Conservation (phyloP, 805 yeast species). For the Lachancea mirantina region DNA sequence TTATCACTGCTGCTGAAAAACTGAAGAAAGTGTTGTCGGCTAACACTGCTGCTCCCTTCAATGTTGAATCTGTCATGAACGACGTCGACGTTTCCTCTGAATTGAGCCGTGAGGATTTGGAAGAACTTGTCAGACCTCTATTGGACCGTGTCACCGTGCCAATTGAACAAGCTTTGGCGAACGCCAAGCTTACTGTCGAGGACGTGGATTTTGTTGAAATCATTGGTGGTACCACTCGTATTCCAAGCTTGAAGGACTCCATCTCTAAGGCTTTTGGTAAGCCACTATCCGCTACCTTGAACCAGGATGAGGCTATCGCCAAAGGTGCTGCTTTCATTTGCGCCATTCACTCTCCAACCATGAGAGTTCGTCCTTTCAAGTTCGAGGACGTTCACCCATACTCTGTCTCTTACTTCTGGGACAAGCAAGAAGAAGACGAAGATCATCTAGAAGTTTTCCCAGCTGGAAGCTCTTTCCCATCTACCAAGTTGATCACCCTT, state of each 20-base stretch:
- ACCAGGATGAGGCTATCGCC: conserved; percentile 99
- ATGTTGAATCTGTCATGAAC: conserved; percentile 93
- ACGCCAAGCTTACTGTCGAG: conserved; percentile 62
- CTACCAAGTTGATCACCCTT: conserved; percentile 90
- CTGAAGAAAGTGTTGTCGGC: conserved; percentile 96
- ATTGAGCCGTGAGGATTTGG: conserved; percentile 85
- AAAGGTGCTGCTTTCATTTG: conserved; percentile 99
- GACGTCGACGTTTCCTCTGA: conserved; percentile 92
- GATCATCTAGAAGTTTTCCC: conserved; percentile 96
- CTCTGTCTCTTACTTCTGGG: conserved; percentile 95
- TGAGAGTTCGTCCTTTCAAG: conserved; percentile 97
- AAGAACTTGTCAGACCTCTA: conserved; percentile 78
- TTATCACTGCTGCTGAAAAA: conserved; percentile 83
- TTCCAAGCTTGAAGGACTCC: conserved; percentile 83
- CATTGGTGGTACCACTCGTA: conserved; percentile 98
- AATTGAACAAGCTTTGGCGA: conserved; percentile 70
- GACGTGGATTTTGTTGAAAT: conserved; percentile 90
- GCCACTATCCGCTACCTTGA: conserved; percentile 85
- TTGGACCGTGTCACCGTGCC: conserved; percentile 71
- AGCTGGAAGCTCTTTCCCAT: conserved; percentile 84
- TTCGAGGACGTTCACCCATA: conserved; percentile 89
- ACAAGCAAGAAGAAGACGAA: conserved; percentile 82
- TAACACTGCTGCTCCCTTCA: conserved; percentile 88
- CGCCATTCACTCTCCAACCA: conserved; percentile 98
- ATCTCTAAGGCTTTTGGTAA: conserved; percentile 76